Conservation (phyloP, 2,329 filamentous ascomycete species). For the Zymoseptoria ardabiliae region DNA sequence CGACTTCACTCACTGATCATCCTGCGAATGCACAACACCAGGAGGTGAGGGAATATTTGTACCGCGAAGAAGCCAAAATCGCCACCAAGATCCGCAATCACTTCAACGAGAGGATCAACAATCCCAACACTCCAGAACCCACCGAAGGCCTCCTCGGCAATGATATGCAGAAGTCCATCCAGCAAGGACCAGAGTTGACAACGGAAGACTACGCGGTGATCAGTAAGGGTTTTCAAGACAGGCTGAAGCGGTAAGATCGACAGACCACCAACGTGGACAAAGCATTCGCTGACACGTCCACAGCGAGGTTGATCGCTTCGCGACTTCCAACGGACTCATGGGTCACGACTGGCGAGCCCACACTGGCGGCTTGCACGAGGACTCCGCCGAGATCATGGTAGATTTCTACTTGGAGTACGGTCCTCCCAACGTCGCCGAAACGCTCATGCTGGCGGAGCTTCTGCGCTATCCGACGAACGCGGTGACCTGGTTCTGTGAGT, state of each 20-base stretch:
- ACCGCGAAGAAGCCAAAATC: neutral
- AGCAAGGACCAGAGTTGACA: constrained; percentile 1
- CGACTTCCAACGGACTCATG: constrained; percentile 1
- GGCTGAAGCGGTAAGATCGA: neutral
- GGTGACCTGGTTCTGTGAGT: constrained; percentile 15
- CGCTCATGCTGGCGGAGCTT: constrained; percentile 7
- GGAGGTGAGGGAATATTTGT: neutral
- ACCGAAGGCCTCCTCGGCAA: neutral
- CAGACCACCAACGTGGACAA: neutral
- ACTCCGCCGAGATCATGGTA: constrained; percentile 10
- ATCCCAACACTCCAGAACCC: neutral
- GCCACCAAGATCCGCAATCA: neutral
- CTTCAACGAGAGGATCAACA: neutral
- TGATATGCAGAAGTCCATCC: neutral
- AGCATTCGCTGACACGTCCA: neutral
- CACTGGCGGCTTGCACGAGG: neutral
- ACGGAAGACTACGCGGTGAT: constrained; percentile 1
- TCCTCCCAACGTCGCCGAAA: constrained; percentile 8
- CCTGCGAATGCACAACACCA: neutral
- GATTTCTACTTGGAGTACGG: constrained; percentile 7
- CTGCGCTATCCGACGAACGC: constrained; percentile 1
- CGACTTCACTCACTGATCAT: neutral
- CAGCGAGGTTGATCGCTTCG: constrained; percentile 7
- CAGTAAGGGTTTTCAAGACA: neutral
- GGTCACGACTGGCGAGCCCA: neutral